These are phyloP conservation scores for Botryosphaeria agaves DNA, from an alignment of 2,329 filamentous ascomycete genomes.

Conservation along the genomic window DNA sequence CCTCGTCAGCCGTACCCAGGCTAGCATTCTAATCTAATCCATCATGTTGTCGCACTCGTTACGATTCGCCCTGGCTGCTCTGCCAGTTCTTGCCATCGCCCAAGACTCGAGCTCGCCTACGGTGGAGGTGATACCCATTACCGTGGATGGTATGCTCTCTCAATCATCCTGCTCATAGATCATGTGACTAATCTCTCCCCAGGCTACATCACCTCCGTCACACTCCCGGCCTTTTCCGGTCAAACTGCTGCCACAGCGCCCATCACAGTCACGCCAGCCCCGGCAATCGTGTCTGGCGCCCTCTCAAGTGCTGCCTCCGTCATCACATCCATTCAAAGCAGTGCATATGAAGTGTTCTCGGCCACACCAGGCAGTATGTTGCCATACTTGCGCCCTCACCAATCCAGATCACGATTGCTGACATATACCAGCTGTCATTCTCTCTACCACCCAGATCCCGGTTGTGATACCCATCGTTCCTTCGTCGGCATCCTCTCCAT, in stretches of 20 bases:
- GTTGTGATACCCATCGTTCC: slow-evolving; percentile 6
- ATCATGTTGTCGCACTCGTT: neutral
- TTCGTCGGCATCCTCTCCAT: no score
- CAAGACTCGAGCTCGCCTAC: neutral
- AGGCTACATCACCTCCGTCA: neutral
- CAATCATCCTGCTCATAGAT: no score
- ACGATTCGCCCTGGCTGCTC: neutral
- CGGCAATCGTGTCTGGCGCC: neutral
- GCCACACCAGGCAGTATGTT: neutral
- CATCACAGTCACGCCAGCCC: neutral
- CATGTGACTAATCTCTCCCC: no score
- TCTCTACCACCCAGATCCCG: slow-evolving; percentile 4
- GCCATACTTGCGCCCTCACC: no score
- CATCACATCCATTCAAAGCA: neutral
- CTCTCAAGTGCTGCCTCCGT: neutral
- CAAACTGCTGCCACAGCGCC: neutral
- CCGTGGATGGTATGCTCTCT: no score
- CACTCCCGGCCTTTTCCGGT: neutral
- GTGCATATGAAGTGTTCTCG: neutral
- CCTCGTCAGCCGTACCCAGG: no score
- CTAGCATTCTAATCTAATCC: neutral
- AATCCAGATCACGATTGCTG: neutral
- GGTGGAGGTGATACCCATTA: neutral
- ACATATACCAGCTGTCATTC: slow-evolving; percentile 1
- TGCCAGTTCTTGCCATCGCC: neutral